phyloP scores from a whole-genome alignment of 306 rosid genomes.

The Calophaca sinica region DNA sequence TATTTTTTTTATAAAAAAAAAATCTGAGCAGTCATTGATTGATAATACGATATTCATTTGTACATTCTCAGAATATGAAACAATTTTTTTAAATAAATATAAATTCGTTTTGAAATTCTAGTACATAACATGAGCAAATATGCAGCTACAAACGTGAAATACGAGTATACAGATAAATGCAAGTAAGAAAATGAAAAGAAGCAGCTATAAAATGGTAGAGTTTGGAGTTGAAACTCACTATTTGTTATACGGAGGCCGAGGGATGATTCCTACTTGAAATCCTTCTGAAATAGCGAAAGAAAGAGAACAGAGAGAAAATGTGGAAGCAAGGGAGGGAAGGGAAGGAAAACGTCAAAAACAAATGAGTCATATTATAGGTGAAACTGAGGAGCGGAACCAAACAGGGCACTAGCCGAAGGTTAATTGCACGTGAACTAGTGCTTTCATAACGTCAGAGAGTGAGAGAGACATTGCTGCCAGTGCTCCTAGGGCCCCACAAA shows the following conservation, averaged over 20 bases:
- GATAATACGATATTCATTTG: too few relatives aligned
- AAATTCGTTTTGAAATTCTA: too few relatives aligned
- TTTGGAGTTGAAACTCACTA: constrained; percentile 26
- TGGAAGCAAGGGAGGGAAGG: background rate
- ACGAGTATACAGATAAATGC: background rate
- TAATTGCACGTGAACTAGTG: constrained; percentile 31
- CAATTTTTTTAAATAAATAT: too few relatives aligned
- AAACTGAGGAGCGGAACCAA: background rate
- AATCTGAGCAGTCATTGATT: too few relatives aligned
- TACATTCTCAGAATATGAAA: too few relatives aligned
- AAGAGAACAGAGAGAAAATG: background rate
- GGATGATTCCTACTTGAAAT: background rate
- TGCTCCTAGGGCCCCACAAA: background rate
- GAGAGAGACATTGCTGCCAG: background rate
- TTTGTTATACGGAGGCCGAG: background rate
- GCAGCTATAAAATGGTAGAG: constrained; percentile 1
- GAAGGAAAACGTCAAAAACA: constrained; percentile 22
- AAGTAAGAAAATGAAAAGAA: constrained; percentile 5
- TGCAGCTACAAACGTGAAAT: too few relatives aligned
- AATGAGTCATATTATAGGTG: background rate
- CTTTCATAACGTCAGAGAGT: background rate
- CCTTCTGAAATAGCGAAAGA: background rate
- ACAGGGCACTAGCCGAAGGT: background rate
- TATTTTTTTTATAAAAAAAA: too few relatives aligned
- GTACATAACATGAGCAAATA: too few relatives aligned